A percentile compares a stretch with the other conserved stretches of the same genome.
These are phyloP conservation scores for Chaetomiaceae sp. DNA, from an alignment of 2,329 filamentous ascomycete species.

Conservation along the genomic window DNA sequence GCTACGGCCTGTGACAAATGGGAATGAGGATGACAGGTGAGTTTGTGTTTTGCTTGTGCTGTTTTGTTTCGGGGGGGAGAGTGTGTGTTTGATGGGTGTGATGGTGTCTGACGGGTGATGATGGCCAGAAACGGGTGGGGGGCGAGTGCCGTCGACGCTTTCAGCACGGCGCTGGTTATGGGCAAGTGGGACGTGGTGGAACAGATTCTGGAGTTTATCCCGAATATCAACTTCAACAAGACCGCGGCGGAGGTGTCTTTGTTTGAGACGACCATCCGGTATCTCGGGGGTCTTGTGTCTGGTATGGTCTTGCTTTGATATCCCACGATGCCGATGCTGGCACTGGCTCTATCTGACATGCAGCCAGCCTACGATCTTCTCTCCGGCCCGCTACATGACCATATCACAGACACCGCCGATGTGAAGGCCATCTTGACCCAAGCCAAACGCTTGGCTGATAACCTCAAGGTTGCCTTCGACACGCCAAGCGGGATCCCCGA, in stretches of 20 bases:
- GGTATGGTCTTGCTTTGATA: slow-evolving; percentile 39
- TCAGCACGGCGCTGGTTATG: slow-evolving; percentile 78
- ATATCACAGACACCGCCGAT: slow-evolving; percentile 40
- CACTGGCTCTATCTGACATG: not conserved
- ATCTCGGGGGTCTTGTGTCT: slow-evolving; percentile 74
- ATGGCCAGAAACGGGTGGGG: slow-evolving; percentile 71
- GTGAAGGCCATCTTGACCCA: slow-evolving; percentile 61
- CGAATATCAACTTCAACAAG: slow-evolving; percentile 63
- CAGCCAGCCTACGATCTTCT: slow-evolving; percentile 62
- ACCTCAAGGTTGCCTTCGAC: slow-evolving; percentile 72
- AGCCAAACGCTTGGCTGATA: slow-evolving; percentile 63
- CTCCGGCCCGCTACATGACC: slow-evolving; percentile 57
- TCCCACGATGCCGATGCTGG: no score
- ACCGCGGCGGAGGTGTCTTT: slow-evolving; percentile 62
- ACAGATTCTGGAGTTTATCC: slow-evolving; percentile 66
- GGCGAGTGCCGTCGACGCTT: slow-evolving; percentile 73
- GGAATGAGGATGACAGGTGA: slow-evolving; percentile 65
- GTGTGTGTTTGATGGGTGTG: not conserved
- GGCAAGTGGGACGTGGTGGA: slow-evolving; percentile 60
- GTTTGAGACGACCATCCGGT: slow-evolving; percentile 89
- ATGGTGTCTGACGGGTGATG: not conserved
- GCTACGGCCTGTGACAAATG: slow-evolving; percentile 62
- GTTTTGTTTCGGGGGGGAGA: not conserved
- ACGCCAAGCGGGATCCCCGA: slow-evolving; percentile 70
- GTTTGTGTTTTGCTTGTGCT: no score